Conservation (phyloP, 176 grass and related monocot species). For the Oryza officinalis region DNA sequence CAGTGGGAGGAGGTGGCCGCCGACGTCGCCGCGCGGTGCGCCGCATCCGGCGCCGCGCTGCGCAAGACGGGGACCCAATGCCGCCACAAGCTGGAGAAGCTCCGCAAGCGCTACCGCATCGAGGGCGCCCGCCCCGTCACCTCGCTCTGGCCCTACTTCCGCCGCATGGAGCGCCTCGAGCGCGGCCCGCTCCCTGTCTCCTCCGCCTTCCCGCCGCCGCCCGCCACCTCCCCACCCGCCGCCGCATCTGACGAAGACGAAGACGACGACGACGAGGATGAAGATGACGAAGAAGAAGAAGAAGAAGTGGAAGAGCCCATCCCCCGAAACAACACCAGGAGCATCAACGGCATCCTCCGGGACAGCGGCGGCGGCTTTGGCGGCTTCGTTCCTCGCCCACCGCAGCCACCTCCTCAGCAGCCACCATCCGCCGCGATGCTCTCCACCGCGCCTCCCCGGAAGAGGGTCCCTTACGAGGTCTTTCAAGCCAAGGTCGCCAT, state of each 20-base stretch:
- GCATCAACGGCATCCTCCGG: conserved; percentile 74
- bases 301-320: conserved; percentile 46
- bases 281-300: conserved; percentile 50
- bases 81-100: conserved; percentile 99
- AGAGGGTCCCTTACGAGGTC: conserved; percentile 55
- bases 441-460: conserved; percentile 45
- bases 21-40: conserved; percentile 59
- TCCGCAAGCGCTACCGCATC: conserved; percentile 85
- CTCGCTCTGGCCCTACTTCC: conserved; percentile 89
- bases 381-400: conserved; percentile 37
- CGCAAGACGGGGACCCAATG: conserved; percentile 92
- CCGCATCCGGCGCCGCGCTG: conserved; percentile 32
- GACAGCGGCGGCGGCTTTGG: conserved; percentile 37
- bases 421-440: conserved; percentile 36
- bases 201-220: conserved; percentile 27
- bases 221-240: conserved; percentile 15
- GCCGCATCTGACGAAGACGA: conserved; percentile 42
- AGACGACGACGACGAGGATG: conserved; percentile 24
- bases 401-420: conserved; percentile 10
- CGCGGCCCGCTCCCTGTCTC: conserved; percentile 55
- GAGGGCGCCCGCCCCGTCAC: conserved; percentile 66
- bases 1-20: conserved; percentile 93
- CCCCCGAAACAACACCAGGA: conserved; percentile 65
- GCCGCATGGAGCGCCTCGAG: conserved; percentile 80
- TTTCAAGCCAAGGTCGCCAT: conserved; percentile 27